Evolutionary conservation across 495 filamentous ascomycete genomes (phyloP), one percentile per base, ranked within the genome.

Genomic region (Aspergillus bridgeri): DNA sequence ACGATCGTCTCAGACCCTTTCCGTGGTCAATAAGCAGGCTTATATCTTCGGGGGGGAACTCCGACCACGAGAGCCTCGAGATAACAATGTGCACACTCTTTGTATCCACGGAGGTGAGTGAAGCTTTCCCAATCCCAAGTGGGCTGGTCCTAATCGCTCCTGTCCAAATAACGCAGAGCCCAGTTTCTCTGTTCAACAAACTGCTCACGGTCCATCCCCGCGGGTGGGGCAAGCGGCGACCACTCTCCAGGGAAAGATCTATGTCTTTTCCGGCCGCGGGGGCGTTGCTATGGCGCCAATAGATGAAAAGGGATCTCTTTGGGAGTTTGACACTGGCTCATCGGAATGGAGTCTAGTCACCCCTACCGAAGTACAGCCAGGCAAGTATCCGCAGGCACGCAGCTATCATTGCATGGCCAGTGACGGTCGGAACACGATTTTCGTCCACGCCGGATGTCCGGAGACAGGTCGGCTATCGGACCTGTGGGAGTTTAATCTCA

Each of bases 391-490:
- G 0, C 62, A 54, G 11, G 73, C 71, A 11, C 76, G 81, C 7
- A 79, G 73, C 65, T 83, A 84, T 52, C 78, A 82, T 60, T 65
- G 62, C 49, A 62, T 70, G 27, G 59, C 75, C 6, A 77, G 67
- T 51, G 69, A 83, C 38, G 81, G 81, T 6, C 77, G 81, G 15
- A 73, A 75, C 29, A 79, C 71, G 0, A 68, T 94, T 33, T 86
- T 86, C 64, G 67, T 94, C 17, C 89, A 92, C 61, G 89, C 85
- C 6, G 90, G 90, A 0, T 89, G 86, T 61, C 78, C 81, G 1
- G 73, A 80, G 3, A 79, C 75, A 7, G 82, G 77, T 17, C 72
- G 86, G 15, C 73, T 86, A 2, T 68, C 75, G 5, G 89, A 92
- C 68, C 65, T 91, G 0, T 92, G 89, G 89, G 79, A 82, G 1